Evolutionary conservation across 306 rosid species (phyloP).

Genomic region (Malus domestica): ASM211411v1 NC_041793.1:25512501-25513000

Average conservation of each 20-base stretch:
- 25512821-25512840: too few relatives aligned
- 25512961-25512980: constrained; percentile 16
- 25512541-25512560: too few relatives aligned
- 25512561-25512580: too few relatives aligned
- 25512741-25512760: not conserved
- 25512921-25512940: not conserved
- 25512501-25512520: not conserved
- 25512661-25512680: not conserved
- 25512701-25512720: not conserved
- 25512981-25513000: constrained; percentile 27
- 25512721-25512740: not conserved
- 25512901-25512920: not conserved
- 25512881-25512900: too few relatives aligned
- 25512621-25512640: not conserved
- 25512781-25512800: too few relatives aligned
- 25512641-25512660: not conserved
- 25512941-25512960: not conserved
- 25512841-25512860: too few relatives aligned
- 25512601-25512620: not conserved
- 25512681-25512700: not conserved
- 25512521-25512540: too few relatives aligned
- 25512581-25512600: too few relatives aligned
- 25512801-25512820: too few relatives aligned
- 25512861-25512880: too few relatives aligned
- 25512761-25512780: too few relatives aligned